Conservation (phyloP, 208 protist species). For the Crithidia mellificae region DNA sequence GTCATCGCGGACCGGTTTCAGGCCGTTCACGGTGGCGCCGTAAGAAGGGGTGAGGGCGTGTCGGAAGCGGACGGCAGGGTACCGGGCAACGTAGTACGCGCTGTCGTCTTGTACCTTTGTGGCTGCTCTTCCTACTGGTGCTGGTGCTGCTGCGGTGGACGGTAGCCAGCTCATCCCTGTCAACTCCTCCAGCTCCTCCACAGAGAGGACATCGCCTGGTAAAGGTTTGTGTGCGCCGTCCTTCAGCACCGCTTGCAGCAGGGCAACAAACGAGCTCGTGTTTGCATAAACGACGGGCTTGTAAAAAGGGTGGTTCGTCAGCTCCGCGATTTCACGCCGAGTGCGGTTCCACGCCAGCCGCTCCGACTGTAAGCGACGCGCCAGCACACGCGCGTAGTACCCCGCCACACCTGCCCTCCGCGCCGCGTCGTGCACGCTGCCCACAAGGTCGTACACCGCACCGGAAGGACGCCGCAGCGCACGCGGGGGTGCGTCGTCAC, state of each 20-base stretch:
- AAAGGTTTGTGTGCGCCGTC: not conserved
- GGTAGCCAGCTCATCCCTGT: not conserved
- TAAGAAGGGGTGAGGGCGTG: conserved; percentile 59
- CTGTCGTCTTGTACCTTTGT: conserved; percentile 21
- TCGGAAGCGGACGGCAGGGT: conserved; percentile 59
- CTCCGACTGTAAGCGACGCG: conserved; percentile 22
- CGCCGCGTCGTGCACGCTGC: conserved; percentile 8
- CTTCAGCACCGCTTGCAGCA: conserved; percentile 9
- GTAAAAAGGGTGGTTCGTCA: conserved; percentile 20
- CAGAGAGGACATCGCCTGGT: too few species aligned
- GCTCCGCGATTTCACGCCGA: conserved; percentile 13
- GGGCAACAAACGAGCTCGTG: conserved; percentile 10
- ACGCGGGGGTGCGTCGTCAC: not conserved
- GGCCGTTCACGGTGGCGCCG: conserved; percentile 36
- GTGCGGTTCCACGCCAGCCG: conserved; percentile 18
- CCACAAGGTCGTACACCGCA: conserved; percentile 30
- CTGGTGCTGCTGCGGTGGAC: not conserved
- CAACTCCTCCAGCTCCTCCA: not conserved
- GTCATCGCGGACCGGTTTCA: conserved; percentile 30
- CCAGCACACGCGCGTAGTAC: conserved; percentile 27
- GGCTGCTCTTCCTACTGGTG: not conserved
- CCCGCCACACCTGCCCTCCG: not conserved
- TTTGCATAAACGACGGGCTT: conserved; percentile 14
- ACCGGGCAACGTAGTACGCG: conserved; percentile 30
- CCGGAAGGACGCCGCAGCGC: conserved; percentile 22